Evolutionary conservation across 2,329 filamentous ascomycete species (phyloP).

Genomic region (Myriosclerotinia duriaeana): DNA sequence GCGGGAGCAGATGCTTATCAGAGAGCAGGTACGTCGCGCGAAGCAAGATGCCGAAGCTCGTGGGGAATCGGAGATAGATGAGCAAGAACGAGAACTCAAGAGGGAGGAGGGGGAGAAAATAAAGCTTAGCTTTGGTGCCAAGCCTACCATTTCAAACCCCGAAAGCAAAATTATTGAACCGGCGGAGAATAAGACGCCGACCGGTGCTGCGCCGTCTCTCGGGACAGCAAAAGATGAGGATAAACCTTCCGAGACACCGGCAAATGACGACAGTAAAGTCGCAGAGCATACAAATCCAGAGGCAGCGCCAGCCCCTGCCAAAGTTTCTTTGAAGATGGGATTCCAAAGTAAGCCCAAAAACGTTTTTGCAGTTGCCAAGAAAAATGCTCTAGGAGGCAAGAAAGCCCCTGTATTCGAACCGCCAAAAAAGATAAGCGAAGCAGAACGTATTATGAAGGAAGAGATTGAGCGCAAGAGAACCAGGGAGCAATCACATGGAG

Average conservation of each 20-base stretch:
- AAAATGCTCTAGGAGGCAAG: slow-evolving; percentile 70
- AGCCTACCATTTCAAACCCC: slow-evolving; percentile 27
- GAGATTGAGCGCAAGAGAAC: slow-evolving; percentile 71
- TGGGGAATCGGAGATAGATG: slow-evolving; percentile 45
- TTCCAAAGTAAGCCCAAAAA: slow-evolving; percentile 71
- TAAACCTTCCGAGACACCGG: neutral
- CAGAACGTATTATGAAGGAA: slow-evolving; percentile 85
- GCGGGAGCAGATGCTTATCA: slow-evolving; percentile 77
- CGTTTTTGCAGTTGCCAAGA: slow-evolving; percentile 66
- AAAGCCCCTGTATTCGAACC: slow-evolving; percentile 58
- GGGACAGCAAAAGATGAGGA: neutral
- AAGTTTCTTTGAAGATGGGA: slow-evolving; percentile 64
- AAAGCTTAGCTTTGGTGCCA: slow-evolving; percentile 63
- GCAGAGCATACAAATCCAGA: neutral
- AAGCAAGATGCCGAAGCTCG: slow-evolving; percentile 56
- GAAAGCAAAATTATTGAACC: slow-evolving; percentile 27
- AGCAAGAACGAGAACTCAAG: slow-evolving; percentile 52
- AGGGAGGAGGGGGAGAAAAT: slow-evolving; percentile 73
- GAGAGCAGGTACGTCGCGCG: slow-evolving; percentile 79
- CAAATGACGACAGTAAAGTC: neutral
- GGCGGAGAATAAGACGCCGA: neutral
- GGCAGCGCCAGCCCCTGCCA: slow-evolving; percentile 32
- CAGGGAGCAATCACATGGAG: slow-evolving; percentile 43
- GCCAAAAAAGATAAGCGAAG: slow-evolving; percentile 83
- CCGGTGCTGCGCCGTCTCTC: neutral